Evolutionary conservation across 1,284 basidiomycete genomes (phyloP).

Genomic region (Puccinia sorghi): DNA sequence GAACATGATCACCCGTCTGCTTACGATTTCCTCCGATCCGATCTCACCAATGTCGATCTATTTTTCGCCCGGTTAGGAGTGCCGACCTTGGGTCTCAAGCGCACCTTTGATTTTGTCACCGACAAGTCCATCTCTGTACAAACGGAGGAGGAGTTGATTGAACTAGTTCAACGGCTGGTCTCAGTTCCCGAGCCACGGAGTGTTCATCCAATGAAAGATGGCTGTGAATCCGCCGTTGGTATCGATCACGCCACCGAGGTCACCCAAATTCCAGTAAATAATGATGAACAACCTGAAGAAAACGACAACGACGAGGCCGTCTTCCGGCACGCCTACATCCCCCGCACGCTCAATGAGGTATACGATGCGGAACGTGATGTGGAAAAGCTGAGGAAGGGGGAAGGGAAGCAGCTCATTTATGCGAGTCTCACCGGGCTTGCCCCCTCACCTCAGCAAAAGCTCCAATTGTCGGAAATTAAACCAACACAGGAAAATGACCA

Average conservation of each 20-base stretch:
- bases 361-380: conserved; percentile 89
- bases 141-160: conserved; percentile 58
- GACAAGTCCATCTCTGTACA: conserved; percentile 59
- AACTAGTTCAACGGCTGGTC: conserved; percentile 51
- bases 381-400: conserved; percentile 69
- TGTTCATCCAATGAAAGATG: neutral
- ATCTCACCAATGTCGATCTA: conserved; percentile 89
- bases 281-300: conserved; percentile 52
- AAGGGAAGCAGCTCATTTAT: conserved; percentile 76
- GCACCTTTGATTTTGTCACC: conserved; percentile 85
- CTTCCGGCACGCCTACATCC: conserved; percentile 85
- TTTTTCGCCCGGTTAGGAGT: conserved; percentile 81
- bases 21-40: conserved; percentile 90
- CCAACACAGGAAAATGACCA: conserved; percentile 24
- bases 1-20: conserved; percentile 97
- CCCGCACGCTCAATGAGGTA: conserved; percentile 84
- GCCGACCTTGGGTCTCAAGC: conserved; percentile 73
- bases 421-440: conserved; percentile 74
- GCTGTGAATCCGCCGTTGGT: neutral
- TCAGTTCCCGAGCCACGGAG: conserved; percentile 54
- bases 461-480: neutral
- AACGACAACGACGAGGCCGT: conserved; percentile 70
- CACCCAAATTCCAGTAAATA: neutral
- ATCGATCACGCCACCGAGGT: neutral
- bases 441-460: neutral